These are phyloP conservation scores for Cercospora nicotianae DNA, from an alignment of 2,329 filamentous ascomycete species.

Conservation along the genomic window DNA sequence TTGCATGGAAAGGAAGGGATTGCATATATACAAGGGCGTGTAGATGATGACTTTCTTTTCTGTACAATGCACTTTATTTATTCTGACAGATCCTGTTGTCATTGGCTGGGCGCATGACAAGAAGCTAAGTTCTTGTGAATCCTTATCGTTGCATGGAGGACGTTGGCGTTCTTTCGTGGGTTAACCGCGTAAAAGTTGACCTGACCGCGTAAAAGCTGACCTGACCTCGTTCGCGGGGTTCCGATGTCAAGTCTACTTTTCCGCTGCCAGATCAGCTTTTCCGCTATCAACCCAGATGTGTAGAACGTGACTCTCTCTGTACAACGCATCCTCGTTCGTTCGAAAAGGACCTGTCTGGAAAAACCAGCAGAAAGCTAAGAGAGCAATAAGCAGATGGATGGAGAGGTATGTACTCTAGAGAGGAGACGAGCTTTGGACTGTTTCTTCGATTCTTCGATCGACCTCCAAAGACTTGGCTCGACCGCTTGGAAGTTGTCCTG, in stretches of 20 bases:
- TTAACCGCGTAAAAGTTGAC: neutral
- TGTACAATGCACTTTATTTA: neutral
- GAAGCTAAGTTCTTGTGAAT: no score
- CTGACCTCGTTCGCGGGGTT: neutral
- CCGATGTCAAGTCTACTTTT: neutral
- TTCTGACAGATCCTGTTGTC: neutral
- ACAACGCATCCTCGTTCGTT: no score
- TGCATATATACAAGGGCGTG: neutral
- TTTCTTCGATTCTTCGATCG: neutral
- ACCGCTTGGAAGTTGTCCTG: neutral
- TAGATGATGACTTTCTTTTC: neutral
- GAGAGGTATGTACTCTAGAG: no score
- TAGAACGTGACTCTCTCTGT: no score
- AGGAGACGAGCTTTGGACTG: no score
- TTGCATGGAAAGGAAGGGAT: neutral
- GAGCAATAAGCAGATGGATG: no score
- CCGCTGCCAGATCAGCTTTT: no score
- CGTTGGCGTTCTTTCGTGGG: no score
- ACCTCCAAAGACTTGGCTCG: neutral
- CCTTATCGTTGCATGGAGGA: neutral
- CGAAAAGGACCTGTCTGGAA: neutral
- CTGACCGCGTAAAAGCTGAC: neutral
- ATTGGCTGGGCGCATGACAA: no score
- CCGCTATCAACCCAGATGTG: no score
- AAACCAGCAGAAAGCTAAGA: neutral